Evolutionary conservation across 2,329 filamentous ascomycete species (phyloP), one percentile per base, ranked within the genome.

Genomic region (Lachnellula cervina): DNA sequence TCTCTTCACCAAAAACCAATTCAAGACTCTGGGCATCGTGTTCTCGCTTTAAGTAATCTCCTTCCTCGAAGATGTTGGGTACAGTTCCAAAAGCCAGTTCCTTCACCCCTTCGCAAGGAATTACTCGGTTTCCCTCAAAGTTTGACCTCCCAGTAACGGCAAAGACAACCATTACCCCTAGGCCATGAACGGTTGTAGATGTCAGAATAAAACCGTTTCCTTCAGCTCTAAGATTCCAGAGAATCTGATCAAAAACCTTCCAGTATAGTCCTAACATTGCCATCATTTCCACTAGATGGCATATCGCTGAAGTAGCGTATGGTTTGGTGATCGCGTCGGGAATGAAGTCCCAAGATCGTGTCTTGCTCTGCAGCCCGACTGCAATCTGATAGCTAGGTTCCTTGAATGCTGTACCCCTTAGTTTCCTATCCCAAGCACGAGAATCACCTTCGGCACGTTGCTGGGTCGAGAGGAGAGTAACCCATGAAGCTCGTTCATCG

Each of bases 401-500:
- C 23, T 47, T 28, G 8, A 32, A 13, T 5, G n/a, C 44, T 16
- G 44, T 16, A n/a, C 21, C 14, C n/a, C 44, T 25, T 7, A 2
- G 1, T 3, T 5, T 32, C 11, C 44, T 1, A 56, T 70, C 16
- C 80, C 80, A 82, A 3, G 66, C 58, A n/a, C 68, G 63, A 4
- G 79, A 81, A 16, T 74, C 69, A 0, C 62, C 53, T 62, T 82
- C 80, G 73, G 81, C 79, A 16, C 66, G 64, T 53, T 82, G 79
- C 0, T 81, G 63, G 11, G 76, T 73, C 3, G 73, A 74, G n/a
- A 82, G 70, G 11, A 83, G 66, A 6, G 72, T 72, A 4, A 79
- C 71, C 80, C 80, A 82, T 1, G 79, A 80, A 3, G 77, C 77
- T n/a, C 74, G 69, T 63, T 82, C 80, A 53, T 81, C 80, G 60